phyloP scores from a whole-genome alignment of 2,329 filamentous ascomycete species.

The Cordyceps tenuipes region DNA sequence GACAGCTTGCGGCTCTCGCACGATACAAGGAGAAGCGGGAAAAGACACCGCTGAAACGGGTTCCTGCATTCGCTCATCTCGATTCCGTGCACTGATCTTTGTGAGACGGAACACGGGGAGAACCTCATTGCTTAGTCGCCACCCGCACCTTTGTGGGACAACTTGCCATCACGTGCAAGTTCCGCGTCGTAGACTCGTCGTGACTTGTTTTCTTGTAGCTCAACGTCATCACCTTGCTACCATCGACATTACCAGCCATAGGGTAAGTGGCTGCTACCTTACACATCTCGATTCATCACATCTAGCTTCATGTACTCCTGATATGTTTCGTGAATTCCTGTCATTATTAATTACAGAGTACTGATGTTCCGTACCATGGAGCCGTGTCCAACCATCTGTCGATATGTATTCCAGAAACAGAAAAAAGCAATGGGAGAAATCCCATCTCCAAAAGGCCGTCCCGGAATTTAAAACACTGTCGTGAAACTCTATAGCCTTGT shows the following conservation, averaged over 20 bases:
- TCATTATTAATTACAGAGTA: constrained; percentile 12
- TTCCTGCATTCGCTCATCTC: constrained; percentile 9
- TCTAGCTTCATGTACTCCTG: neutral
- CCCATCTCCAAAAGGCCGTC: neutral
- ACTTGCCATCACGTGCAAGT: neutral
- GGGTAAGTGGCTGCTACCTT: too few species aligned
- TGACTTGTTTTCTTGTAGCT: neutral
- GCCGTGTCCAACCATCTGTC: constrained; percentile 1
- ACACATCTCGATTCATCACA: neutral
- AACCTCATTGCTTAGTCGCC: neutral
- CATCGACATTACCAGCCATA: too few species aligned
- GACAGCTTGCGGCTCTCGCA: neutral
- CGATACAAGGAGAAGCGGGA: neutral
- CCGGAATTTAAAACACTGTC: neutral
- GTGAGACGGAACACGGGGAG: neutral
- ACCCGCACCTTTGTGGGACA: neutral
- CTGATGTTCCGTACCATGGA: constrained; percentile 4
- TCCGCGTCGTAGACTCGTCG: neutral
- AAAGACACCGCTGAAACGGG: neutral
- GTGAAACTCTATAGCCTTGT: neutral
- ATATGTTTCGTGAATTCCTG: neutral
- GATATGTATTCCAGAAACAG: neutral
- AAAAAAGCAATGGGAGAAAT: neutral
- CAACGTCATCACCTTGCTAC: neutral
- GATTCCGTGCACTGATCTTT: neutral